phyloP scores from a whole-genome alignment of 371 early-diverging fungal species.

The Mortierella sp. region DNA sequence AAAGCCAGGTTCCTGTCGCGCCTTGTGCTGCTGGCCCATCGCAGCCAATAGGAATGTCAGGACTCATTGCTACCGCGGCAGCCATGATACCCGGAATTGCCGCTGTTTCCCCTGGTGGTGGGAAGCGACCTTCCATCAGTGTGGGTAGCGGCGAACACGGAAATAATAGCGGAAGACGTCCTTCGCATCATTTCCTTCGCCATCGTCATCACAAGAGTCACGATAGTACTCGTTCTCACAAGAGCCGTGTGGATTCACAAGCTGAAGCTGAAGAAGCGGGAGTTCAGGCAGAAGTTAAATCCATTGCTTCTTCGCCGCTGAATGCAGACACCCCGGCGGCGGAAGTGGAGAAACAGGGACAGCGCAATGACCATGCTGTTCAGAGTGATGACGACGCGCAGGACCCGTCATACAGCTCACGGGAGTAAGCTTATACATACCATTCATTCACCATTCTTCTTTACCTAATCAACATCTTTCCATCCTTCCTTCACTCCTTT shows the following conservation, averaged over 20 bases:
- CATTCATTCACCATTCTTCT: too few species aligned
- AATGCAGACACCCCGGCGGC: too few species aligned
- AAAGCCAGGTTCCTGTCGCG: constrained; percentile 15
- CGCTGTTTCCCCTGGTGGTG: too few species aligned
- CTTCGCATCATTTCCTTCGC: neutral
- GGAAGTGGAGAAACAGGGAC: too few species aligned
- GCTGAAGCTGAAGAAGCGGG: neutral
- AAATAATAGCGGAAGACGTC: neutral
- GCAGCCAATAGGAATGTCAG: too few species aligned
- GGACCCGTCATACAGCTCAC: too few species aligned
- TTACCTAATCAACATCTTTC: too few species aligned
- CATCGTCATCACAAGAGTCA: constrained; percentile 7
- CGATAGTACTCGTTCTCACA: neutral
- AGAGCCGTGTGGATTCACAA: neutral
- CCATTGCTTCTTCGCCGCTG: constrained; percentile 20
- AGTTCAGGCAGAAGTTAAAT: neutral
- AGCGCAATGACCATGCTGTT: too few species aligned
- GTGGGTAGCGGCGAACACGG: neutral
- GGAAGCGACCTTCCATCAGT: constrained; percentile 3
- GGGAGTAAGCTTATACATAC: too few species aligned
- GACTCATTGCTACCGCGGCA: neutral
- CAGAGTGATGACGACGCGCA: neutral
- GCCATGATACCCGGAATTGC: neutral
- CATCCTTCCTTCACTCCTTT: too few species aligned
- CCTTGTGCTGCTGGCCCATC: neutral